Evolutionary conservation across 371 early-diverging fungal species (phyloP).

Genomic region (Umbelopsis sp.): DNA sequence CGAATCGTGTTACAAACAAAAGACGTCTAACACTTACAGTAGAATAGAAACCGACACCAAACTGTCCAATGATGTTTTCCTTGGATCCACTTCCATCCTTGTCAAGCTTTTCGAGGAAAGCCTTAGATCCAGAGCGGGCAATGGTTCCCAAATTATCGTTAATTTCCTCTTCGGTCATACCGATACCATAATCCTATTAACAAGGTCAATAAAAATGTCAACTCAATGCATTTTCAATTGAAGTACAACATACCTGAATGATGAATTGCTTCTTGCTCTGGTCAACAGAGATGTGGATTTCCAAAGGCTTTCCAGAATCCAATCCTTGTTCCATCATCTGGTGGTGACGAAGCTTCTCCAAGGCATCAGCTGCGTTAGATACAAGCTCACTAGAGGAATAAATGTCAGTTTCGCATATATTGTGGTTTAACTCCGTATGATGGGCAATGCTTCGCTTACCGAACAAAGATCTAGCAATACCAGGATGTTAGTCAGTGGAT

Average conservation of each 20-base stretch:
- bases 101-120: conserved; percentile 84
- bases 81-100: conserved; percentile 62
- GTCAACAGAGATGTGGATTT: conserved; percentile 81
- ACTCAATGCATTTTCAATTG: background rate
- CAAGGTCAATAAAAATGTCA: background rate
- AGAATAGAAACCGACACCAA: conserved; percentile 94
- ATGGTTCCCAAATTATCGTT: conserved; percentile 95
- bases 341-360: conserved; percentile 92
- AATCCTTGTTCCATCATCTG: conserved; percentile 65
- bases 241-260: conserved; percentile 56
- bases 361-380: conserved; percentile 98
- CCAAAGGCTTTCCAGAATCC: conserved; percentile 69
- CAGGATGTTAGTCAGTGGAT: no score
- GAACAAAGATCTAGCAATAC: conserved; percentile 61
- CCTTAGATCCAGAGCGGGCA: conserved; percentile 92
- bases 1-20: conserved; percentile 28
- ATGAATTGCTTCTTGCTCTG: conserved; percentile 76
- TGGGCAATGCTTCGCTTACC: conserved; percentile 42
- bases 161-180: conserved; percentile 96
- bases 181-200: conserved; percentile 91
- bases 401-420: background rate
- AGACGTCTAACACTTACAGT: conserved; percentile 54
- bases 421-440: background rate
- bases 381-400: conserved; percentile 86
- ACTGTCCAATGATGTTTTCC: conserved; percentile 96